phyloP scores from a whole-genome alignment of 2,329 filamentous ascomycete species.

The Thelonectria olida region DNA sequence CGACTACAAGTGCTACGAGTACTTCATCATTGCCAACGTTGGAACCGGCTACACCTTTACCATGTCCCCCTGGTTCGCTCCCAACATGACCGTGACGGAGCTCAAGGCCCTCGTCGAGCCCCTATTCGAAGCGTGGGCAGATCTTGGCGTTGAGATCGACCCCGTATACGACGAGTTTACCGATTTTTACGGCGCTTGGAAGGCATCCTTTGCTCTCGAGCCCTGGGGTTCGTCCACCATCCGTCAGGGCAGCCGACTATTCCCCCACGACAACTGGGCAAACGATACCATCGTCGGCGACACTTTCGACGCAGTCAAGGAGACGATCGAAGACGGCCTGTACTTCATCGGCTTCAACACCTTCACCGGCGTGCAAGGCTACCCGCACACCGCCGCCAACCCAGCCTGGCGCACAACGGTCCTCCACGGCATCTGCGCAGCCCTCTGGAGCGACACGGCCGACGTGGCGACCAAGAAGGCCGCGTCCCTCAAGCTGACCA shows the following conservation, averaged over 20 bases:
- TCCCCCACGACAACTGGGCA: constrained; percentile 24
- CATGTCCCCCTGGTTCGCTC: constrained; percentile 42
- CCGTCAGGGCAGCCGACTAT: constrained; percentile 35
- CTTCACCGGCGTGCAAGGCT: constrained; percentile 20
- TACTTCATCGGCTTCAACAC: constrained; percentile 30
- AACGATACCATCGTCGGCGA: constrained; percentile 17
- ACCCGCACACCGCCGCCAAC: constrained; percentile 24
- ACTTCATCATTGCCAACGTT: constrained; percentile 36
- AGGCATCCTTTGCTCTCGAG: constrained; percentile 34
- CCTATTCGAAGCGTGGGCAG: constrained; percentile 44
- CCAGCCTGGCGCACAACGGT: constrained; percentile 26
- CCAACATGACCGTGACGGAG: constrained; percentile 8
- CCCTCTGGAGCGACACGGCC: constrained; percentile 18
- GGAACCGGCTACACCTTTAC: constrained; percentile 44
- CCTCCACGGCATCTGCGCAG: constrained; percentile 21
- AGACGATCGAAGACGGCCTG: constrained; percentile 23
- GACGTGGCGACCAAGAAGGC: constrained; percentile 23
- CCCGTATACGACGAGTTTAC: constrained; percentile 35
- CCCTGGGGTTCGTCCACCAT: constrained; percentile 38
- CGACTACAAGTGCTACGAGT: constrained; percentile 38
- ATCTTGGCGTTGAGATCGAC: constrained; percentile 40
- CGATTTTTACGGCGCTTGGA: constrained; percentile 41
- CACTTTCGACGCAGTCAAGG: constrained; percentile 24
- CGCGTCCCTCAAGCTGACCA: constrained; percentile 17
- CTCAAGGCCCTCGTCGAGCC: constrained; percentile 46